Percentiles rank a stretch among this genome's conserved stretches.
phyloP scores from a whole-genome alignment of 768 basidiomycete species.

The Calvatia gigantea region DNA sequence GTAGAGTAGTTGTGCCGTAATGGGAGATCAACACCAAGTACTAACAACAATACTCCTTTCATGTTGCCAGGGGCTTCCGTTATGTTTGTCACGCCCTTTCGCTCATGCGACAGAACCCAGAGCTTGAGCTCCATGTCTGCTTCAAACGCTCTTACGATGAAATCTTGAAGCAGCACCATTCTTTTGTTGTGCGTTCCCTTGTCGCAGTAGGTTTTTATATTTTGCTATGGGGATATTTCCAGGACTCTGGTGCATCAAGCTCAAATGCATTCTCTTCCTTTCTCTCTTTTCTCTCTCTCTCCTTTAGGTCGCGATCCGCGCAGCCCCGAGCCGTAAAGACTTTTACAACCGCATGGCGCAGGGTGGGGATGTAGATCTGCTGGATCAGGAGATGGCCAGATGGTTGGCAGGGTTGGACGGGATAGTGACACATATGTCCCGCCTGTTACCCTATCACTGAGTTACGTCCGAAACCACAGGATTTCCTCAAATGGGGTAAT shows the following conservation, averaged over 20 bases:
- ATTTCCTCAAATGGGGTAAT: slow-evolving; percentile 18
- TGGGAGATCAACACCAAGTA: not conserved
- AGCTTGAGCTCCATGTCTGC: slow-evolving; percentile 57
- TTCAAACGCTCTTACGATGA: slow-evolving; percentile 71
- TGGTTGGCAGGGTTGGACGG: slow-evolving; percentile 61
- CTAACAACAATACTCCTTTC: not conserved
- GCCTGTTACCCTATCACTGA: slow-evolving; percentile 36
- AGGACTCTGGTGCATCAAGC: slow-evolving; percentile 13
- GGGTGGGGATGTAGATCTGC: slow-evolving; percentile 50
- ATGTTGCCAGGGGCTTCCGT: slow-evolving; percentile 51
- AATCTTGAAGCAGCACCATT: slow-evolving; percentile 63
- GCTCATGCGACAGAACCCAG: slow-evolving; percentile 54
- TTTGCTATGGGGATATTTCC: not conserved
- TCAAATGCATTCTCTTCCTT: not conserved
- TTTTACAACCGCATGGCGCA: slow-evolving; percentile 65
- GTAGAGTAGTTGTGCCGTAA: slow-evolving; percentile 31
- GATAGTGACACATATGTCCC: slow-evolving; percentile 46
- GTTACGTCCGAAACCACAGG: slow-evolving; percentile 7
- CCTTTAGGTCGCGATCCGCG: slow-evolving; percentile 52
- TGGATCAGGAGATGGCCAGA: slow-evolving; percentile 48
- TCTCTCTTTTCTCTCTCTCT: no score
- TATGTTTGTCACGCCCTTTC: slow-evolving; percentile 69
- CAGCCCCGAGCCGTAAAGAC: slow-evolving; percentile 55
- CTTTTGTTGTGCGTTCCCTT: slow-evolving; percentile 62
- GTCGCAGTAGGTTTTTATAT: slow-evolving; percentile 45